Percentiles rank a stretch among this genome's conserved stretches.
Evolutionary conservation across 164 flowering plant species (phyloP).

Genomic region (Magnolia sinica): DNA sequence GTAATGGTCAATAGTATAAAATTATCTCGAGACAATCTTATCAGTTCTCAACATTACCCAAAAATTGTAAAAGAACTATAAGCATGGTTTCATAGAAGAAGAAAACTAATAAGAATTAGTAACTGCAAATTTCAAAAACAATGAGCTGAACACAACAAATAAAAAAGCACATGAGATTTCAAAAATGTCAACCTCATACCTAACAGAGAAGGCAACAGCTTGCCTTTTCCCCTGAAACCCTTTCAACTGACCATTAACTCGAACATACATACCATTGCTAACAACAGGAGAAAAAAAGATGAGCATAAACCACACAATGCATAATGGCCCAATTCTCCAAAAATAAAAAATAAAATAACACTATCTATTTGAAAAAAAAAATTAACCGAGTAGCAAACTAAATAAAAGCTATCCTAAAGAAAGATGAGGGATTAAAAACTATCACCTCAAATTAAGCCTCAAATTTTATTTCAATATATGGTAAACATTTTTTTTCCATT

Average conservation of each 20-base stretch:
- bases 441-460: background rate
- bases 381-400: background rate
- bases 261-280: slow-evolving; percentile 81
- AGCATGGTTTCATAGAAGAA: background rate
- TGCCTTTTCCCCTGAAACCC: slow-evolving; percentile 69
- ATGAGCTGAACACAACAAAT: background rate
- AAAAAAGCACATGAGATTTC: background rate
- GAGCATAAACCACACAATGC: background rate
- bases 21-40: too few species aligned
- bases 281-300: background rate
- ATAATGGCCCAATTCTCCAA: too few species aligned
- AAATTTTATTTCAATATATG: too few species aligned
- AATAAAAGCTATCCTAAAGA: background rate
- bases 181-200: slow-evolving; percentile 36
- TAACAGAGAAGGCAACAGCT: slow-evolving; percentile 53
- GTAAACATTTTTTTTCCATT: too few species aligned
- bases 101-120: background rate
- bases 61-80: too few species aligned
- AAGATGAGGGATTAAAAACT: too few species aligned
- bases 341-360: background rate
- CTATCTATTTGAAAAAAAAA: background rate
- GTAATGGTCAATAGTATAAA: too few species aligned
- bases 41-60: too few species aligned
- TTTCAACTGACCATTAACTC: slow-evolving; percentile 77
- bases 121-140: background rate